Base-by-base conservation (phyloP, 2,329 filamentous ascomycete species). In the Didymella keratinophila region DNA sequence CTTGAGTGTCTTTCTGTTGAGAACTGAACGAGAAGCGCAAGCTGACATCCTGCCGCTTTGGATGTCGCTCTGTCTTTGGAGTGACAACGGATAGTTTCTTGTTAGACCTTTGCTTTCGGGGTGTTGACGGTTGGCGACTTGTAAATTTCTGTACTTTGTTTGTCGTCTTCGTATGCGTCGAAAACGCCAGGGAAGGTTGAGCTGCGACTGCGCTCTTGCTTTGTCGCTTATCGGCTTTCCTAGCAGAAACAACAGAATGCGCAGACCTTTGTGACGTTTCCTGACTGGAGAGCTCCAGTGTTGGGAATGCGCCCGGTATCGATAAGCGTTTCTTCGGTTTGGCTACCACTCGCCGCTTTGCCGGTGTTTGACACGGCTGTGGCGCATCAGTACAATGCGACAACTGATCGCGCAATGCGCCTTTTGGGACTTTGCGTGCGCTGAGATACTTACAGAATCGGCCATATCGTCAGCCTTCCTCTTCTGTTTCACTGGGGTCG, bases 11-110 rank as follows among this genome's bases (percentile, higher is more conserved):
- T 14, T 37, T 37, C 7, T 36, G 51, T 9, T 52, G 47, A 25
- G 23, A 25, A 32, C 58, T 58, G 37, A 69, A 69, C 0, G 66
- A 69, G 32, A 69, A 66, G 0, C 66, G 62, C 10, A 69, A 41
- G 16, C 52, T 49, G 30, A 67, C 58, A 37, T 61, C 52, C 11
- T 52, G 52, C 21, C 47, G 47, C 6, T 47, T 36, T n/a, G 56
- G 14, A 25, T 51, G 47, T 32, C 52, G 56, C 37, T 55, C 52
- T 44, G 41, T 34, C 27, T 45, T 49, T 10, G 50, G 50, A 7
- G 50, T 54, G n/a, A 58, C 36, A 16, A 53, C 49, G 28, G 55
- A 58, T 16, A 49, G 37, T 21, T 50, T 58, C 28, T 50, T 54
- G 41, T 34, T 49, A 12, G 45, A 50, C 3, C 23, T 36, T 14